Evolutionary conservation across 2,329 filamentous ascomycete species (phyloP).

Genomic region (Ophiostoma sp.): DNA sequence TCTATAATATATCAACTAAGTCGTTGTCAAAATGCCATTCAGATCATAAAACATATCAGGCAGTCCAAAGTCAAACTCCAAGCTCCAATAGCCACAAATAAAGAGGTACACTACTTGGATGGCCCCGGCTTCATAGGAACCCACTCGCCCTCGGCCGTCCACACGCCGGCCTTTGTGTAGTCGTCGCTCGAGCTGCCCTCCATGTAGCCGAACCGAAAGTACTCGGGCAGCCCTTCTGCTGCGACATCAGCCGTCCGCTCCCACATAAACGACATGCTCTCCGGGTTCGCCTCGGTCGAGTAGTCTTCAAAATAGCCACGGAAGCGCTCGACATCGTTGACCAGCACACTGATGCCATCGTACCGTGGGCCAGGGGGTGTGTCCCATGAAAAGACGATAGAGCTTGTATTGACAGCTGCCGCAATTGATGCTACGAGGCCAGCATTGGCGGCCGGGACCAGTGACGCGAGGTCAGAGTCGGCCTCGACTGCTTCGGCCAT

Average conservation of each 20-base stretch:
- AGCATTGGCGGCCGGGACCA: not conserved
- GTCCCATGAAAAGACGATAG: conserved; percentile 58
- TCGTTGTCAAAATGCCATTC: too few species aligned
- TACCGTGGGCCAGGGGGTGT: conserved; percentile 47
- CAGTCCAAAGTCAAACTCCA: not conserved
- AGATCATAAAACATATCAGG: not conserved
- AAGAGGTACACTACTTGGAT: conserved; percentile 31
- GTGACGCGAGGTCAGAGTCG: conserved; percentile 21
- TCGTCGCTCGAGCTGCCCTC: conserved; percentile 59
- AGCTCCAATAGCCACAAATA: not conserved
- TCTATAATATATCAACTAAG: too few species aligned
- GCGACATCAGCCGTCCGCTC: conserved; percentile 19
- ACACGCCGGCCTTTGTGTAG: conserved; percentile 70
- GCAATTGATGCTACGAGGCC: not conserved
- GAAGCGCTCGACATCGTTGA: conserved; percentile 81
- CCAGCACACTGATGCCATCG: conserved; percentile 72
- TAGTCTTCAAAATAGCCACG: conserved; percentile 62
- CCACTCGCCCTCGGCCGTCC: conserved; percentile 62
- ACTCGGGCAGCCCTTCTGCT: conserved; percentile 53
- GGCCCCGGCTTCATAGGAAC: conserved; percentile 58
- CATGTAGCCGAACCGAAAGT: conserved; percentile 73
- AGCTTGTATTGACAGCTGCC: conserved; percentile 46
- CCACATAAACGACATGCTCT: conserved; percentile 20
- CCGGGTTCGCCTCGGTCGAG: conserved; percentile 24
- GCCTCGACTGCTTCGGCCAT: conserved; percentile 17